phyloP scores from a whole-genome alignment of 2,329 filamentous ascomycete genomes.

The Paraphoma chrysanthemicola region DNA sequence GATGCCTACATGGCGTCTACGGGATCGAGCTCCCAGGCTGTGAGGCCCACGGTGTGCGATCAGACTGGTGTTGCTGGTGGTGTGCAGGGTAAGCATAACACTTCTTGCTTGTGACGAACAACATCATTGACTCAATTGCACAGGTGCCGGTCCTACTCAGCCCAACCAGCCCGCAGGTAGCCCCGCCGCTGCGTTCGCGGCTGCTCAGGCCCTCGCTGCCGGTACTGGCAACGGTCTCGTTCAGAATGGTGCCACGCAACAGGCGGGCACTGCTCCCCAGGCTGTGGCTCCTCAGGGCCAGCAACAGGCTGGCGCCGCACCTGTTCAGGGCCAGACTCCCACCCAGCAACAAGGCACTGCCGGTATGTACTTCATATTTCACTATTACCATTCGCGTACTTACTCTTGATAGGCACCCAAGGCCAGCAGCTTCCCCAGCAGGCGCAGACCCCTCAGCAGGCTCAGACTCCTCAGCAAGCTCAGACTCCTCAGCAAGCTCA shows the following conservation, averaged over 20 bases:
- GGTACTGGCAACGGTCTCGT: slow-evolving; percentile 40
- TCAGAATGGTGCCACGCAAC: slow-evolving; percentile 17
- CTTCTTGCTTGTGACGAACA: neutral
- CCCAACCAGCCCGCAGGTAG: slow-evolving; percentile 39
- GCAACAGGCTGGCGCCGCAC: slow-evolving; percentile 2
- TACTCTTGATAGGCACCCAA: neutral
- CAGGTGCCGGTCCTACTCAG: slow-evolving; percentile 31
- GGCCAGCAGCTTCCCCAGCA: neutral
- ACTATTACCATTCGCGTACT: no score
- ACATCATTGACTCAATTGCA: neutral
- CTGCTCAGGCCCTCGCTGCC: slow-evolving; percentile 33
- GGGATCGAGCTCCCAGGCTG: slow-evolving; percentile 35
- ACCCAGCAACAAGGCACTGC: neutral
- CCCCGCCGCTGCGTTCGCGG: slow-evolving; percentile 38
- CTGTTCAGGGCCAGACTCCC: slow-evolving; percentile 4
- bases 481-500: slow-evolving; percentile 2
- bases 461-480: neutral
- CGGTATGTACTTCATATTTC: no score
- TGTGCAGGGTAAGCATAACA: slow-evolving; percentile 26
- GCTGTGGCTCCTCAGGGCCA: neutral
- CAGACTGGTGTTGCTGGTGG: slow-evolving; percentile 44
- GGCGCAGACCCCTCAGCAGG: slow-evolving; percentile 1
- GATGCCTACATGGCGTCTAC: slow-evolving; percentile 47
- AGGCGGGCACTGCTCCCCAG: neutral
- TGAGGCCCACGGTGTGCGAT: slow-evolving; percentile 41